phyloP scores from a whole-genome alignment of 495 filamentous ascomycete species.

The Hyphodiscus hymeniophilus region DNA sequence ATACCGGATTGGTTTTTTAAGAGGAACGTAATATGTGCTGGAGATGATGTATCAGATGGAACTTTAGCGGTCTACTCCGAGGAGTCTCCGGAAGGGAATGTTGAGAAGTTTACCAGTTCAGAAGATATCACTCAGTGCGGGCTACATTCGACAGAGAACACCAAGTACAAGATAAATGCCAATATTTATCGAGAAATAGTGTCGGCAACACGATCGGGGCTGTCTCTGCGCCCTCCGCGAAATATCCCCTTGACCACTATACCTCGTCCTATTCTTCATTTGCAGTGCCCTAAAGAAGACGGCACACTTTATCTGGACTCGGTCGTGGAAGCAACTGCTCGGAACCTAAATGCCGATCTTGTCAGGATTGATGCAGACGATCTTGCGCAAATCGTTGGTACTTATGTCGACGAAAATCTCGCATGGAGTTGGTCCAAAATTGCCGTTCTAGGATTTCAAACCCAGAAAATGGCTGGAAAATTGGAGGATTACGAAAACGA shows the following conservation, averaged over 20 bases:
- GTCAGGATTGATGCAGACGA: constrained; percentile 71
- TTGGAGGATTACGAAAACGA: constrained; percentile 27
- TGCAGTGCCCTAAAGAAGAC: constrained; percentile 57
- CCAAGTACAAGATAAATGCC: constrained; percentile 17
- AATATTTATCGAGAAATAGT: constrained; percentile 20
- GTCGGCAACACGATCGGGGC: constrained; percentile 9
- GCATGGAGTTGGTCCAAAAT: constrained; percentile 34
- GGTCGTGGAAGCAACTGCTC: constrained; percentile 51
- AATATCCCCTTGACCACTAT: constrained; percentile 1
- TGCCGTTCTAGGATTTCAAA: constrained; percentile 57
- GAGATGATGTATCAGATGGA: not conserved
- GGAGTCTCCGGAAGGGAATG: not conserved
- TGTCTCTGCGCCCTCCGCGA: constrained; percentile 16
- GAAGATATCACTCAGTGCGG: constrained; percentile 1
- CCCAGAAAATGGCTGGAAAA: constrained; percentile 16
- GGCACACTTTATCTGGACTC: constrained; percentile 48
- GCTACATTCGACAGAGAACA: not conserved
- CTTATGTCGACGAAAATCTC: constrained; percentile 58
- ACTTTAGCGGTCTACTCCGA: constrained; percentile 7
- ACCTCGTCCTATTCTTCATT: constrained; percentile 25
- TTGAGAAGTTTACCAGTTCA: not conserved
- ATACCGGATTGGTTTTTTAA: constrained; percentile 37
- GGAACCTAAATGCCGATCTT: constrained; percentile 60
- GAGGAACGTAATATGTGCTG: constrained; percentile 22
- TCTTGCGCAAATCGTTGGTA: constrained; percentile 67